These are phyloP conservation scores for Penicillium sp. DNA, from an alignment of 2,329 filamentous ascomycete species.

Conservation along the genomic window DNA sequence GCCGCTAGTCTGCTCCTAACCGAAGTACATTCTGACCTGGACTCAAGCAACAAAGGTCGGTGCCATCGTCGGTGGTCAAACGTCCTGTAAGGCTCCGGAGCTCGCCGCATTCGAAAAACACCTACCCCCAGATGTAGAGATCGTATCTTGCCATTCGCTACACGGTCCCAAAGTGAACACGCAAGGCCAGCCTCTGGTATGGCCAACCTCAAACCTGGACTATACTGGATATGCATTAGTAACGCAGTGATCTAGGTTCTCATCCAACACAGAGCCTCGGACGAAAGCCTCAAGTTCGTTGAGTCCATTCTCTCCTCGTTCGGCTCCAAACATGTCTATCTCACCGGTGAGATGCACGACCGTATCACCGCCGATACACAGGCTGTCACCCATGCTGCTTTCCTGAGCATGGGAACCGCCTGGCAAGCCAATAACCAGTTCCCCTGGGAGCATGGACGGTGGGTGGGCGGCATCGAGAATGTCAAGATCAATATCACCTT, in stretches of 20 bases:
- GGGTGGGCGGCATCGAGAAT: constrained; percentile 96
- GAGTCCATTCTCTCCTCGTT: constrained; percentile 80
- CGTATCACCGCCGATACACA: constrained; percentile 98
- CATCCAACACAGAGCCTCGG: constrained; percentile 86
- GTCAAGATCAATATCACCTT: constrained; percentile 98
- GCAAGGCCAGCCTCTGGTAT: constrained; percentile 81
- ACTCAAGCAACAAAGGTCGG: constrained; percentile 81
- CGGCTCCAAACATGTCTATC: constrained; percentile 78
- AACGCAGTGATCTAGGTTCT: constrained; percentile 55
- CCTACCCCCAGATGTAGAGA: constrained; percentile 83
- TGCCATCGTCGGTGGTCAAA: constrained; percentile 95
- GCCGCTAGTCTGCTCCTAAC: constrained; percentile 1
- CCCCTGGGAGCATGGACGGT: constrained; percentile 94
- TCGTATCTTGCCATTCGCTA: constrained; percentile 93
- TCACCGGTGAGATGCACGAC: constrained; percentile 85
- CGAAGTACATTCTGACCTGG: constrained; percentile 25
- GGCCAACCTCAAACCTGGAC: constrained; percentile 13
- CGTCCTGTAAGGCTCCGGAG: constrained; percentile 96
- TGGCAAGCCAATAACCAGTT: constrained; percentile 96
- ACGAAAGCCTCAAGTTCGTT: constrained; percentile 73
- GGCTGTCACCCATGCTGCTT: constrained; percentile 95
- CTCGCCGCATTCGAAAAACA: constrained; percentile 89
- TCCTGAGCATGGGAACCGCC: constrained; percentile 94
- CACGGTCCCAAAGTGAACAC: constrained; percentile 90
- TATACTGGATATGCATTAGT: constrained; percentile 7